These are phyloP conservation scores for Cryphonectria carpinicola DNA, from an alignment of 2,329 filamentous ascomycete species.

Conservation along the genomic window DNA sequence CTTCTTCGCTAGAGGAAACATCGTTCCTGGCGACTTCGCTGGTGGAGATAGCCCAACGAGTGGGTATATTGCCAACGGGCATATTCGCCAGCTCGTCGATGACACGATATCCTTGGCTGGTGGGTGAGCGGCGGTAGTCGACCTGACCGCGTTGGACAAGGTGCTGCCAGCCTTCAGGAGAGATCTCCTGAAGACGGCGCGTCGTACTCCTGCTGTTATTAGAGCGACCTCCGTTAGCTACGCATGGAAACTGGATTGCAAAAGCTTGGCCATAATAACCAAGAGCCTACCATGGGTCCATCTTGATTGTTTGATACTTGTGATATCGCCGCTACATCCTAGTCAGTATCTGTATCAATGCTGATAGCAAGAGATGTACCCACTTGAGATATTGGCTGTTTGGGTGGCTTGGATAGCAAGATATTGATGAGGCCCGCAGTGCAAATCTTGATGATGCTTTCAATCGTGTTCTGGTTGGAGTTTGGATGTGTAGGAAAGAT, in stretches of 20 bases:
- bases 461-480: not conserved
- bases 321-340: not conserved
- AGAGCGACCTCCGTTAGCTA: not conserved
- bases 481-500: not conserved
- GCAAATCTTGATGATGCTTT: too few relatives aligned
- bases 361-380: not conserved
- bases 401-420: not conserved
- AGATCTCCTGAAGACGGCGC: not conserved
- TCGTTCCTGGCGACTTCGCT: slow-evolving; percentile 1
- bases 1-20: not conserved
- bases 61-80: not conserved
- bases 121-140: not conserved
- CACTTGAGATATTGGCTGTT: not conserved
- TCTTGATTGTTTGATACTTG: too few relatives aligned
- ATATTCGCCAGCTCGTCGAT: not conserved
- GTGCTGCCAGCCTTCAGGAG: not conserved
- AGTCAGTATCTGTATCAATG: not conserved
- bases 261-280: too few relatives aligned
- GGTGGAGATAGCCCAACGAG: not conserved
- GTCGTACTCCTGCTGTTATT: not conserved
- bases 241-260: not conserved
- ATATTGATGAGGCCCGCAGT: too few relatives aligned
- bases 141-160: not conserved
- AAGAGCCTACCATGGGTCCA: too few relatives aligned
- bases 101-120: not conserved